A percentile compares a stretch with the other conserved stretches of the same genome.
These are phyloP conservation scores for Eucalyptus erythrocorys DNA, from an alignment of 345 rosid species.

Conservation along the genomic window DNA sequence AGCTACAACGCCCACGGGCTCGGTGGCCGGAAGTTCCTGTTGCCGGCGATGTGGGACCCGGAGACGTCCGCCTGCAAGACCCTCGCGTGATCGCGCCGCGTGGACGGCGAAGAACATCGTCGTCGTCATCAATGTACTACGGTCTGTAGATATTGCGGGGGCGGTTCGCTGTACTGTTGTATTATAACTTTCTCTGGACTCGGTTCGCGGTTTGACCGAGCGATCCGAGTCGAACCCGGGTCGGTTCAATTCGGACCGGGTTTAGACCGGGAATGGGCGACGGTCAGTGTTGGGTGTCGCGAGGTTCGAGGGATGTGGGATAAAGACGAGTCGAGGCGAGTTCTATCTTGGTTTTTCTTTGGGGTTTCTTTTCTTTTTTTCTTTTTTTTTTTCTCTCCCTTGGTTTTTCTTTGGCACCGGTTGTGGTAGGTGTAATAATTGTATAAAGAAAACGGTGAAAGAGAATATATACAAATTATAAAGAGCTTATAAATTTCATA, in stretches of 20 bases:
- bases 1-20: conserved; percentile 69
- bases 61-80: conserved; percentile 45
- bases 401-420: background rate
- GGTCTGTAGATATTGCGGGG: background rate
- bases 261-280: background rate
- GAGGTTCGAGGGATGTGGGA: background rate
- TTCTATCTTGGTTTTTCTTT: background rate
- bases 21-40: conserved; percentile 55
- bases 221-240: background rate
- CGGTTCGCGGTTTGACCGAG: background rate
- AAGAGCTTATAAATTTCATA: background rate
- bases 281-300: background rate
- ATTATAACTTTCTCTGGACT: background rate
- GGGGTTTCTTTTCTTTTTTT: background rate
- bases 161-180: background rate
- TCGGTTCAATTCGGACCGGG: background rate
- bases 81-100: conserved; percentile 14
- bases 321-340: background rate
- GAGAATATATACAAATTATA: background rate
- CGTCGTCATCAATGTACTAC: background rate
- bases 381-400: too few species aligned
- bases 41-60: conserved; percentile 97
- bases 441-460: background rate
- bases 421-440: background rate
- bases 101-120: background rate